These are phyloP conservation scores for Metarhizium rileyi DNA, from an alignment of 2,329 filamentous ascomycete genomes.

Conservation along the genomic window DNA sequence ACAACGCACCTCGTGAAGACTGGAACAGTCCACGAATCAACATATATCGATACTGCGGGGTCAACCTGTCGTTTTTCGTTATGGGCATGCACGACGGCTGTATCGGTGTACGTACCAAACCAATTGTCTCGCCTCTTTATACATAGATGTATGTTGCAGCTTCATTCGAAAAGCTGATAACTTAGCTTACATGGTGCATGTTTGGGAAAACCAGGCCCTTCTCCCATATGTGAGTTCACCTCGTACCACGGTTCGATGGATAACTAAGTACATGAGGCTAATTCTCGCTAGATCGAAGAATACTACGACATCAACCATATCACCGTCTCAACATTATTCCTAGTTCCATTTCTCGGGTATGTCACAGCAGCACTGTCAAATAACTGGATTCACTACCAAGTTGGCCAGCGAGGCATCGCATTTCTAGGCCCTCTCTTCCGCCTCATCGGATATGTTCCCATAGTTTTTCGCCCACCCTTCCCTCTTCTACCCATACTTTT, in stretches of 20 bases:
- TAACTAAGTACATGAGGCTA: neutral
- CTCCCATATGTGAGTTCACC: constrained; percentile 32
- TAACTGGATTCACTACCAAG: constrained; percentile 30
- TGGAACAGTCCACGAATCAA: constrained; percentile 58
- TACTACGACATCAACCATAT: constrained; percentile 55
- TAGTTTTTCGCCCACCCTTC: constrained; percentile 60
- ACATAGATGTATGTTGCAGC: too few species aligned
- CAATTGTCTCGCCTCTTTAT: neutral
- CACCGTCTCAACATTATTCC: constrained; percentile 54
- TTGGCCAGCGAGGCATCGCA: constrained; percentile 51
- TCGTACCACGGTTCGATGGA: too few species aligned
- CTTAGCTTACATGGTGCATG: too few species aligned
- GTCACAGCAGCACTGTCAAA: constrained; percentile 51
- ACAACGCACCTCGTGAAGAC: constrained; percentile 26
- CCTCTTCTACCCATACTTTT: constrained; percentile 56
- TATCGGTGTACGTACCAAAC: constrained; percentile 40
- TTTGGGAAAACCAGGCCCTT: constrained; percentile 29
- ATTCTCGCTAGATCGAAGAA: constrained; percentile 16
- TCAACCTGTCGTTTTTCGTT: constrained; percentile 52
- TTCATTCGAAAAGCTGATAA: too few species aligned
- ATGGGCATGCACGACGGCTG: constrained; percentile 62
- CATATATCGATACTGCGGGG: constrained; percentile 45
- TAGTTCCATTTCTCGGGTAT: constrained; percentile 57
- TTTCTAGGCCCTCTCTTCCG: constrained; percentile 54
- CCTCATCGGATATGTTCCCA: constrained; percentile 53